A percentile compares a stretch with the other conserved stretches of the same genome.
Evolutionary conservation across 768 basidiomycete species (phyloP).

Genomic region (Amyloporia xantha): DNA sequence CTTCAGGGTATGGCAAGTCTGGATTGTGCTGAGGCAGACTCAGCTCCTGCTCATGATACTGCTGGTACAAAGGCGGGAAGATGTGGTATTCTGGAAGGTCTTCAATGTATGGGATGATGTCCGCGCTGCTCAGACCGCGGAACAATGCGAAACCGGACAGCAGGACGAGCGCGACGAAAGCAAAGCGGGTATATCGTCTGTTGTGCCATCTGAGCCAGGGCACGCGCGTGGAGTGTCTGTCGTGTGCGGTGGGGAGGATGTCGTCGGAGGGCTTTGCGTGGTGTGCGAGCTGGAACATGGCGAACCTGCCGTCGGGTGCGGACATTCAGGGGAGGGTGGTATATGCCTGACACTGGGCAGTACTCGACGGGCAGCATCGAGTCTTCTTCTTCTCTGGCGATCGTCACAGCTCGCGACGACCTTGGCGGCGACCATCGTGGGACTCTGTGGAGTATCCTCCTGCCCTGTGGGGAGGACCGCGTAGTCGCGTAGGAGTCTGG

Average conservation of each 20-base stretch:
- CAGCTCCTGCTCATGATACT: conserved; percentile 19
- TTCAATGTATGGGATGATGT: neutral
- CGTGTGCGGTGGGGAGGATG: conserved; percentile 4
- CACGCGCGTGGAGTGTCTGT: neutral
- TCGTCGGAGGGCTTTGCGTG: neutral
- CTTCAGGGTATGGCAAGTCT: conserved; percentile 17
- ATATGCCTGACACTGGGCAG: too few relatives aligned
- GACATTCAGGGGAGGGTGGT: neutral
- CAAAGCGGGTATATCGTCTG: conserved; percentile 6
- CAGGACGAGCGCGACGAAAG: conserved; percentile 1
- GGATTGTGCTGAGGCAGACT: conserved; percentile 22
- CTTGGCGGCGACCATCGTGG: neutral
- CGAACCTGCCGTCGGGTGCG: neutral
- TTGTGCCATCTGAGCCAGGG: conserved; percentile 4
- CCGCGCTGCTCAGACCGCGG: neutral
- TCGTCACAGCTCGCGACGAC: neutral
- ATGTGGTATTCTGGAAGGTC: conserved; percentile 3
- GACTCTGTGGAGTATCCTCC: too few relatives aligned
- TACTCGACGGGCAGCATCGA: neutral
- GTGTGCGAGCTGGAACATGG: neutral
- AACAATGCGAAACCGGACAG: conserved; percentile 2
- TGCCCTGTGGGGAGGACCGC: too few relatives aligned
- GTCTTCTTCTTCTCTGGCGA: too few relatives aligned
- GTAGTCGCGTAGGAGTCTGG: conserved; percentile 1
- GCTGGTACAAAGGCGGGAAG: conserved; percentile 22